phyloP scores from a whole-genome alignment of 805 yeast species.

The Wickerhamiella azymoides region DNA sequence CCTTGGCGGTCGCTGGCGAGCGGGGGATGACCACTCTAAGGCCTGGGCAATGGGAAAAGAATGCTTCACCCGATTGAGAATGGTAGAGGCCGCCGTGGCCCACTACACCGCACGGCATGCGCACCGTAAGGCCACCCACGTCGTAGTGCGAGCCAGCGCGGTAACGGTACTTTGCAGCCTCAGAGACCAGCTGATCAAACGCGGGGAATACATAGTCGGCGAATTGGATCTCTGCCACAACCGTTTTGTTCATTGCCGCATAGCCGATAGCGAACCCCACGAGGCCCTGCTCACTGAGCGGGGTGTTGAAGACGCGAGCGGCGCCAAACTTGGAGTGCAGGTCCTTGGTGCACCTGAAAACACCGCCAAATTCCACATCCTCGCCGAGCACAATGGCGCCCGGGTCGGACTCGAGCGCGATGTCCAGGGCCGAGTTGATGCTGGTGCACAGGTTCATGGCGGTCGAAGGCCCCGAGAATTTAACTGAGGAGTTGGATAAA shows the following conservation, averaged over 20 bases:
- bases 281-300: constrained; percentile 91
- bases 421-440: constrained; percentile 80
- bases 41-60: constrained; percentile 93
- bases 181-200: constrained; percentile 86
- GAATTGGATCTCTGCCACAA: constrained; percentile 88
- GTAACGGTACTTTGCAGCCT: constrained; percentile 90
- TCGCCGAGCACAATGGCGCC: constrained; percentile 85
- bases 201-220: constrained; percentile 96
- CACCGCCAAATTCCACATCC: constrained; percentile 95
- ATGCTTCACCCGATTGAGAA: constrained; percentile 85
- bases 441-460: constrained; percentile 33
- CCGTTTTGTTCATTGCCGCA: constrained; percentile 78
- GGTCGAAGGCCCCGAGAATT: constrained; percentile 16
- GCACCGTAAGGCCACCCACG: constrained; percentile 83
- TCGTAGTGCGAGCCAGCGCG: constrained; percentile 81
- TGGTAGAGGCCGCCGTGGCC: constrained; percentile 97
- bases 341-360: constrained; percentile 83
- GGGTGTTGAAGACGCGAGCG: constrained; percentile 76
- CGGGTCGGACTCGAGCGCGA: constrained; percentile 82
- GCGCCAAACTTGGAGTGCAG: constrained; percentile 80
- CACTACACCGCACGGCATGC: constrained; percentile 96
- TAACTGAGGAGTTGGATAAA: constrained; percentile 16
- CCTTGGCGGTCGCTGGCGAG: constrained; percentile 83
- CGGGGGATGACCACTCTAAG: constrained; percentile 81
- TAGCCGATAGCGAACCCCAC: constrained; percentile 82